Percentiles rank a stretch among this genome's conserved stretches.
phyloP scores from a whole-genome alignment of 495 filamentous ascomycete species.

The Penicillium angulare region DNA sequence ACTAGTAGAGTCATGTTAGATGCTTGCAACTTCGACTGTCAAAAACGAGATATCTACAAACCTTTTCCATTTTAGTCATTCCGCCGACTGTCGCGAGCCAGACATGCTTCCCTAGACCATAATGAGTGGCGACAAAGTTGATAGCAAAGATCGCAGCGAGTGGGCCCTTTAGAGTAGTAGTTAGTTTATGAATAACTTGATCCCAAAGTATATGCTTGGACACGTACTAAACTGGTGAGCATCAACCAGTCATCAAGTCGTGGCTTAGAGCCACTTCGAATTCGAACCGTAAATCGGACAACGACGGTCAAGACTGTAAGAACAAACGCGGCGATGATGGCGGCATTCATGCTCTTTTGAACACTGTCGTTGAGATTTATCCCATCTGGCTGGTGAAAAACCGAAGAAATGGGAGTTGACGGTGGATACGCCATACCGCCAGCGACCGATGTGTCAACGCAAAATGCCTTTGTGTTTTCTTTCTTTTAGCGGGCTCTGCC shows the following conservation, averaged over 20 bases:
- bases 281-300: neutral
- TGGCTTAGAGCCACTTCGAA: neutral
- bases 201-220: neutral
- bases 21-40: neutral
- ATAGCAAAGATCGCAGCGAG: neutral
- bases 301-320: neutral
- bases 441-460: no score
- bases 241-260: neutral
- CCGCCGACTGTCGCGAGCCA: neutral
- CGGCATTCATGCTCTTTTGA: neutral
- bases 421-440: neutral
- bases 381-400: neutral
- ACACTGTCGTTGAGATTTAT: neutral
- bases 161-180: neutral
- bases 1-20: slow-evolving; percentile 2
- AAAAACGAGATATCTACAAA: neutral
- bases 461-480: no score
- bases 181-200: neutral
- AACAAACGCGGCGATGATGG: neutral
- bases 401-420: neutral
- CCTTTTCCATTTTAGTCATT: neutral
- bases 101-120: neutral
- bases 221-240: no score
- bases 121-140: neutral
- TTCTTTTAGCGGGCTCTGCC: no score